Evolutionary conservation across 1,284 basidiomycete genomes (phyloP).

Genomic region (Sanguinoderma infundibulare): DNA sequence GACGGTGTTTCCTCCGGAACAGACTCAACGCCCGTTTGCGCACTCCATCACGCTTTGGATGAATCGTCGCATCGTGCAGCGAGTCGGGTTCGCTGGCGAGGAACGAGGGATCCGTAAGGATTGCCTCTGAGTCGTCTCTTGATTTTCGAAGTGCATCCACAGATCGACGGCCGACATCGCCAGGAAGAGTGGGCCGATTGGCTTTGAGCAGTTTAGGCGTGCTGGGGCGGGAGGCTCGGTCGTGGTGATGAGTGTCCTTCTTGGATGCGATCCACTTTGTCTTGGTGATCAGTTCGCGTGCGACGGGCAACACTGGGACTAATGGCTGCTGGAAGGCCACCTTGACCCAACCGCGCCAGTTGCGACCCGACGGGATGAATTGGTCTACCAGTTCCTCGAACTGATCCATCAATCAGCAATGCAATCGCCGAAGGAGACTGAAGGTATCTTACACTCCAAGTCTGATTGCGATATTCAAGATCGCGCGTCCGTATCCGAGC

Average conservation of each 20-base stretch:
- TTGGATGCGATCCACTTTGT: conserved; percentile 68
- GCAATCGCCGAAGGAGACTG: not conserved
- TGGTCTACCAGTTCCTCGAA: conserved; percentile 86
- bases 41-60: conserved; percentile 14
- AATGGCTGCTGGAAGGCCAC: conserved; percentile 80
- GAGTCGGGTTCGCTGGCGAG: conserved; percentile 28
- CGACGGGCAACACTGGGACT: conserved; percentile 74
- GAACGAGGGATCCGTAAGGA: conserved; percentile 16
- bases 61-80: conserved; percentile 17
- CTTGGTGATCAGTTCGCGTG: conserved; percentile 74
- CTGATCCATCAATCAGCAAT: conserved; percentile 39
- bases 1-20: conserved; percentile 38
- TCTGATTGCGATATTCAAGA: conserved; percentile 86
- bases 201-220: conserved; percentile 24
- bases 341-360: conserved; percentile 82
- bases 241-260: conserved; percentile 30
- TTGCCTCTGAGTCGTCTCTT: not conserved
- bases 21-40: conserved; percentile 44
- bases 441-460: conserved; percentile 72
- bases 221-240: conserved; percentile 23
- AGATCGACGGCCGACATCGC: not conserved
- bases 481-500: conserved; percentile 75
- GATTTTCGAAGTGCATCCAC: conserved; percentile 6
- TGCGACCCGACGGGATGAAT: conserved; percentile 76
- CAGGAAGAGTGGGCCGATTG: not conserved